Evolutionary conservation across 352 stramenopile genomes (phyloP), one percentile per base, ranked within the genome.

Genomic region (Pythium phragmiticola): DNA sequence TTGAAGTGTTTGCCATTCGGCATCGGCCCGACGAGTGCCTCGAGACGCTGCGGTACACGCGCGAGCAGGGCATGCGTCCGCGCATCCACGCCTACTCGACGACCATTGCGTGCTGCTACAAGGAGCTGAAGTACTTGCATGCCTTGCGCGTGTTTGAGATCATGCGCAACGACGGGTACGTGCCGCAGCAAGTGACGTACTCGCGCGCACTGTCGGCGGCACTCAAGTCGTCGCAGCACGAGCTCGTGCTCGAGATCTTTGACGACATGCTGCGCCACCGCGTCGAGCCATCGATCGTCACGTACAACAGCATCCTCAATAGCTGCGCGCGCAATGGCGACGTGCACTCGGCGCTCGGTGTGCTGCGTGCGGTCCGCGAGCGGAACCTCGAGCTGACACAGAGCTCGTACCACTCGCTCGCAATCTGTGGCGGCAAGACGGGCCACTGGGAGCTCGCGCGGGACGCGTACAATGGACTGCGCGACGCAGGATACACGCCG

Each of bases 301-400:
- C 88, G 57, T 92, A 91, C 78, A 94, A 94, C 68, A 94, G 78
- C 61, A 89, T 94, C 33, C 74, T 95, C 49, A 92, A 93, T 70
- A 91, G 80, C 58, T 95, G 86, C 45, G 86, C 82, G 17, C 82
- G 84, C 30, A 75, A 87, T 5, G 76, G 69, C 6, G 86, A 95
- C 60, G 81, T 80, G 17, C 78, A 91, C 41, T 90, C 83, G 51
- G 81, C 86, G 1, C 36, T 89, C 5, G 83, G 78, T 7, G 80
- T 95, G 43, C 60, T 92, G 57, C 77, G 75, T 4, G 81, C 82
- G 17, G 89, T 91, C 54, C 77, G 70, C 9, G 70, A 93, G 65
- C 76, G 71, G 2, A 56, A 68, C 9, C 58, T 93, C 1, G 69
- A 79, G 55, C 88, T 92, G 81, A 89, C 80, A 19, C 80, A 90